These are phyloP conservation scores for Clarkia xantiana DNA, from an alignment of 345 rosid species.

Conservation along the genomic window DNA sequence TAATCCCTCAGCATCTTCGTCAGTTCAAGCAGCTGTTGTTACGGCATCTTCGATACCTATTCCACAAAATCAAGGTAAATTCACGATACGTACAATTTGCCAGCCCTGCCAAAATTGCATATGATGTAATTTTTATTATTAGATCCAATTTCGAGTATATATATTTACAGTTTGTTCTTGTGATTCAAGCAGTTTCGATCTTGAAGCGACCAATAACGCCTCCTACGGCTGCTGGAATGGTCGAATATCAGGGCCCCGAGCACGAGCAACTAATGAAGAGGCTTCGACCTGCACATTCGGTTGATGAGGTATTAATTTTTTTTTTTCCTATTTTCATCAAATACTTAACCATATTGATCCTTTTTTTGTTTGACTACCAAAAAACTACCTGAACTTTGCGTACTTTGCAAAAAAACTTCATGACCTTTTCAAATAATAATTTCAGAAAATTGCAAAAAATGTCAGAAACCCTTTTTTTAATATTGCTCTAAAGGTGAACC, in stretches of 20 bases:
- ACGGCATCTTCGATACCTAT: constrained; percentile 64
- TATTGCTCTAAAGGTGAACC: too few species aligned
- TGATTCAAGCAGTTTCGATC: constrained; percentile 26
- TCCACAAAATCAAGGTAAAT: constrained; percentile 67
- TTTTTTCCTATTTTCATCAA: constrained; percentile 1
- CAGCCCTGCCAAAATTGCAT: not conserved
- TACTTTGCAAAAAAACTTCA: too few species aligned
- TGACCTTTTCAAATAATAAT: too few species aligned
- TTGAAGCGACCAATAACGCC: constrained; percentile 76
- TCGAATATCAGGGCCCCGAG: constrained; percentile 74
- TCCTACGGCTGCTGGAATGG: constrained; percentile 44
- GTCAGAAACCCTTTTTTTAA: too few species aligned
- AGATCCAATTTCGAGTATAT: not conserved
- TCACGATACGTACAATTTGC: constrained; percentile 3
- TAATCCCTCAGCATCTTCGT: constrained; percentile 59
- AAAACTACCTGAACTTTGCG: too few species aligned
- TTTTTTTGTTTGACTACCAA: too few species aligned
- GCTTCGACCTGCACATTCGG: constrained; percentile 53
- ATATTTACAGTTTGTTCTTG: not conserved
- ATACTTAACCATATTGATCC: not conserved
- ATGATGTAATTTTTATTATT: not conserved
- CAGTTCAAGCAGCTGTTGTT: constrained; percentile 80
- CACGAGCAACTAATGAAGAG: constrained; percentile 79
- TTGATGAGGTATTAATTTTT: constrained; percentile 49
- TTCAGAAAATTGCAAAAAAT: too few species aligned